A percentile compares a stretch with the other conserved stretches of the same genome.
These are phyloP conservation scores for Berberis thunbergii DNA, from an alignment of 164 flowering plant species.

Conservation along the genomic window DNA sequence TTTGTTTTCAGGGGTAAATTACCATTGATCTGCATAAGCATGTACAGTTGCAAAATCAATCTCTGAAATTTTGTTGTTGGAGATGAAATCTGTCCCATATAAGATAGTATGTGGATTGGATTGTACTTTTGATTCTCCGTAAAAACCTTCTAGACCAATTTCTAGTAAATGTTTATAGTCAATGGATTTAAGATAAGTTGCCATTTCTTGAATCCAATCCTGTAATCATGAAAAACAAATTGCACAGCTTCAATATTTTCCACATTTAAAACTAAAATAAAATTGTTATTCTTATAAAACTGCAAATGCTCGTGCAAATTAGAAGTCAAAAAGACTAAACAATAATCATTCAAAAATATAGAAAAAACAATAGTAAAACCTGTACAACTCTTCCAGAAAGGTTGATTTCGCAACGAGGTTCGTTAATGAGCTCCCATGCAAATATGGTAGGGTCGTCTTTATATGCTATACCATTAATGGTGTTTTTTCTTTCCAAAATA, in stretches of 20 bases:
- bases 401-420: constrained; percentile 40
- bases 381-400: constrained; percentile 31
- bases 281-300: too few species aligned
- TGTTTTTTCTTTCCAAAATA: not conserved
- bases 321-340: too few species aligned
- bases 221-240: constrained; percentile 1
- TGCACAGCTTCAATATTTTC: not conserved
- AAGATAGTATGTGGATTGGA: constrained; percentile 17
- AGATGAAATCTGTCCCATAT: constrained; percentile 37
- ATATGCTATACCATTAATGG: constrained; percentile 16
- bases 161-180: constrained; percentile 40
- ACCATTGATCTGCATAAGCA: constrained; percentile 41
- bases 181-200: constrained; percentile 39
- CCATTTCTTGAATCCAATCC: constrained; percentile 39
- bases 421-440: constrained; percentile 64
- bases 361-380: constrained; percentile 15
- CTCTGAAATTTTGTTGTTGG: constrained; percentile 30
- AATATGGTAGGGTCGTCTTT: constrained; percentile 54
- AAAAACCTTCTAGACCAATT: constrained; percentile 51
- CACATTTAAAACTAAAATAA: too few species aligned
- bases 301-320: too few species aligned
- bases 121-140: constrained; percentile 30
- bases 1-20: not conserved
- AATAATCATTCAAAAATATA: too few species aligned
- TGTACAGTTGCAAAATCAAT: constrained; percentile 47